Evolutionary conservation across 495 filamentous ascomycete species (phyloP), one percentile per base, ranked within the genome.

Genomic region (Penicillium manginii): DNA sequence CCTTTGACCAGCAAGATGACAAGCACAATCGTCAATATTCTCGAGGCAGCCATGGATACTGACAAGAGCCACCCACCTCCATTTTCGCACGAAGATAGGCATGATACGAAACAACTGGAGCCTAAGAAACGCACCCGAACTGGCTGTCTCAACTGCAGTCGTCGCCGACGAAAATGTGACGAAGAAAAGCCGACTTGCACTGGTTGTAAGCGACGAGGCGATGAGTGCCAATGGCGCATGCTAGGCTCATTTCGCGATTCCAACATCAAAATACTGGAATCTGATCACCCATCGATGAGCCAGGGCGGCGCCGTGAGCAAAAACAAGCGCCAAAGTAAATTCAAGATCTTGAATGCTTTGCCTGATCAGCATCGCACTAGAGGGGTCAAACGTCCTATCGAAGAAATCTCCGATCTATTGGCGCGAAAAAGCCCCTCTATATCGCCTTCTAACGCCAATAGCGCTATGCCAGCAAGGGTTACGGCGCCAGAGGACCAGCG

Each of bases 161-260:
- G 66, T 15, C 61, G 68, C 6, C 58, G 70, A 26, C 61, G 69
- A 48, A 73, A 74, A 65, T 74, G 69, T 48, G 70, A 74, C 29
- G 69, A 74, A 55, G 48, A 42, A 5, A 74, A 71, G 50, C 72
- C 72, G 10, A 56, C 57, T 3, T 74, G 72, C 43, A 66, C 62
- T 6, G 66, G 67, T 47, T 74, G 72, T 54, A 69, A 69, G 43
- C 68, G 64, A 1, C 68, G 66, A 3, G 65, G 66, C 3, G 72
- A 74, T 5, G 55, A 57, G 17, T 74, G 72, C 43, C 66, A 70
- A 56, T 72, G 69, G 72, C 67, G 69, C 5, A 50, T 67, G 52
- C 60, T 70, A n/a, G 69, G 70, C n/a, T 64, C 72, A 6, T 74
- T 74, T 51, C 67, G 72, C 7, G 67, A 72, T 55, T 59, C 70